These are phyloP conservation scores for Bolboschoenus planiculmis DNA, from an alignment of 176 grass and related monocot genomes.

Conservation along the genomic window DNA sequence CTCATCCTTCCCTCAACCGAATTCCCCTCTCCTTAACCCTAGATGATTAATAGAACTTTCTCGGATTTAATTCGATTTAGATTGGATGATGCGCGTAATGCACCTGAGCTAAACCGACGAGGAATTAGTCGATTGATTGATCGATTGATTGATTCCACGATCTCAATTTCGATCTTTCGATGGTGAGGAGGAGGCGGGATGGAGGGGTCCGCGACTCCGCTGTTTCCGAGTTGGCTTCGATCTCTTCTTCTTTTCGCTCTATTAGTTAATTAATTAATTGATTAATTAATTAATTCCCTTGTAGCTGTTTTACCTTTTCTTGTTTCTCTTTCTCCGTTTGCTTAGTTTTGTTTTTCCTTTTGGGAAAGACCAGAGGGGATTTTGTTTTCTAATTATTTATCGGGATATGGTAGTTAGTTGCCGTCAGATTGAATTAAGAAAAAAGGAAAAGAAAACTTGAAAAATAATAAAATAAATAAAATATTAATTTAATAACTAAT, in stretches of 20 bases:
- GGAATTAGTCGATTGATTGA: slow-evolving; percentile 20
- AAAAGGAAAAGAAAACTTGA: not conserved
- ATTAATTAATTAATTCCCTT: too few relatives aligned
- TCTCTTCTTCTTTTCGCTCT: not conserved
- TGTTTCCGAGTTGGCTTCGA: not conserved
- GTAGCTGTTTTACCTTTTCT: slow-evolving; percentile 19
- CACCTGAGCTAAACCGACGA: slow-evolving; percentile 20
- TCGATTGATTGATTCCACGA: slow-evolving; percentile 25
- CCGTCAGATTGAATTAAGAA: not conserved
- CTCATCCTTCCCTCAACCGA: slow-evolving; percentile 48
- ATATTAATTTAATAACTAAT: not conserved
- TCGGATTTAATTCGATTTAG: slow-evolving; percentile 6
- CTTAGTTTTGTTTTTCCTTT: not conserved
- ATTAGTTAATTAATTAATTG: too few relatives aligned
- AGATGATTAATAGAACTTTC: not conserved
- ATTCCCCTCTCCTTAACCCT: not conserved
- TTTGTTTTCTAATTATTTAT: not conserved
- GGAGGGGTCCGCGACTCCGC: not conserved
- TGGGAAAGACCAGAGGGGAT: too few relatives aligned
- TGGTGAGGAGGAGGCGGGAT: not conserved
- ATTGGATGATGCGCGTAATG: slow-evolving; percentile 4
- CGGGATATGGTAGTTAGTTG: not conserved
- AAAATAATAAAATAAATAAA: not conserved
- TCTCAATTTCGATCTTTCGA: slow-evolving; percentile 4
- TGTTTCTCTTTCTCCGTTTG: not conserved